Base-by-base conservation (phyloP, 495 filamentous ascomycete genomes). In the Clavariopsis aquatica region DNA sequence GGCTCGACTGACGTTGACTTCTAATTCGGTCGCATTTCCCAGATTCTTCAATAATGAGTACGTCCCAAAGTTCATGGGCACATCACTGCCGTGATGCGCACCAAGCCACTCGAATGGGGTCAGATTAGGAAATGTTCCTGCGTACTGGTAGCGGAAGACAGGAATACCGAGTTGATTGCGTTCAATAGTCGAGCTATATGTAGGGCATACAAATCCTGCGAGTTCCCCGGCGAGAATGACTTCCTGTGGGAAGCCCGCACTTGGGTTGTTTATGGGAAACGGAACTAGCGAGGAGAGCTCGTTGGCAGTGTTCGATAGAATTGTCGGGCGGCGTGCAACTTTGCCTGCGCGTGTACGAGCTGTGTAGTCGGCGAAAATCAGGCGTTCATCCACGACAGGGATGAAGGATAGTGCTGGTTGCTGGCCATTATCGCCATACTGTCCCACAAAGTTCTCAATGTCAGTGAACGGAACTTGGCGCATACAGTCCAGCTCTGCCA, bases 61-160 rank as follows among this genome's bases (percentile, higher is more conserved):
- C 77, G 45, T 61, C n/a, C 81, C 80, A 59, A 84, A 82, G 19
- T 78, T 71, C 57, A 81, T 75, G 0, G 80, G 79, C 2, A 81
- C 58, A 53, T 83, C 77, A 45, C 76, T 74, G 1, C 73, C 74
- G 60, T 84, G 82, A 49, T 81, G 83, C 17, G 82, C 82, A 8
- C 81, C 81, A 57, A 82, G 74, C 79, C 79, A 82, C 15, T 59
- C 6, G 28, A 69, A 72, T 0, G 76, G 75, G 22, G 74, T 80
- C 5, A 83, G 24, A 49, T 78, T 81, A 7, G 73, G 65, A 61
- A 76, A 84, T 49, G 78, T 81, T 0, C 80, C 82, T 15, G 74
- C 74, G 56, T 82, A 82, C 57, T 79, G 72, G 64, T 81, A 85
- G 1, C 57, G 57, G 24, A 51, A 49, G 57, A 53, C 51, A 12